Evolutionary conservation across 306 rosid genomes (phyloP), one percentile per base, ranked within the genome.

Genomic region (Lathyrus oleraceus): DNA sequence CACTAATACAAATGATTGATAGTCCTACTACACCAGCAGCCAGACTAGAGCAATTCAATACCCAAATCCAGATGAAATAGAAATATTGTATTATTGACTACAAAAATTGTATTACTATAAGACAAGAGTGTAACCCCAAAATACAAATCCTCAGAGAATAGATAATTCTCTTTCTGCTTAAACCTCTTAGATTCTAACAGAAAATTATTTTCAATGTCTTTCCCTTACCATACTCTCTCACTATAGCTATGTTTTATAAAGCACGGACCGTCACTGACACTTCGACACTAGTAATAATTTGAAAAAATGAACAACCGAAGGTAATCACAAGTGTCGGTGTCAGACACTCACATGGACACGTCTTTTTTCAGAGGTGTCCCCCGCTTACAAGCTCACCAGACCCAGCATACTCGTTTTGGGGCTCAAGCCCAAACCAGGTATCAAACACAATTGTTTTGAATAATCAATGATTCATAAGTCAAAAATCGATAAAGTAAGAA

Each of bases 11-110:
- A 38, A 30, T 32, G 13, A 30, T 35, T 44, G 36, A 51, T 42
- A 65, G 20, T 1, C 43, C 52, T 32, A 13, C 49, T 40, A 20
- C 60, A 42, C 28, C 15, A 4, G 45, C 25, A 16, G 23, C 8
- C 44, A 63, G 12, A 62, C 23, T 25, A 47, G 1, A 66, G 65
- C 5, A 63, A 45, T 32, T 64, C 62, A 61, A 30, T n/a, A 13
- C 53, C 19, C 21, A 47, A 0, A 5, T 47, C 52, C 9, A 47
- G 20, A n/a, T 5, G 20, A 47, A 47, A 47, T 47, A 16, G 10
- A 47, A 47, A 15, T 8, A 45, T 6, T 47, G 53, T 8, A 6
- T 47, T n/a, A 14, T 15, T 14, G 53, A 23, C 25, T 1, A 23
- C 25, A 21, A 21, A 21, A 23, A 23, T 1, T 23, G 25, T 23